Conservation (phyloP, 208 protist species). For the Leishmania tarentolae region DNA sequence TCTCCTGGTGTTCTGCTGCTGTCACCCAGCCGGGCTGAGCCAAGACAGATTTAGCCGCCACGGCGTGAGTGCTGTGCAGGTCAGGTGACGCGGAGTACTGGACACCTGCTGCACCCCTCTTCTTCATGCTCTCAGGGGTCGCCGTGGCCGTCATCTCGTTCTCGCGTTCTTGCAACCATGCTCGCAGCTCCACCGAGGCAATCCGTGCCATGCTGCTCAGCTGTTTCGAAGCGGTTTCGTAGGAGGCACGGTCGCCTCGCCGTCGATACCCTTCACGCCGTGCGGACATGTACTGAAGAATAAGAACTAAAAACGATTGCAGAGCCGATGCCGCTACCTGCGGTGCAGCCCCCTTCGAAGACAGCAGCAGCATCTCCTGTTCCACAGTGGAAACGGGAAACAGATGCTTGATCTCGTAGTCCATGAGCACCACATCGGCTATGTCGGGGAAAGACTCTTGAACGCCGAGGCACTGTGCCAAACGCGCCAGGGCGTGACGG, state of each 20-base stretch:
- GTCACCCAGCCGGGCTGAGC: slow-evolving; percentile 35
- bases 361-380: slow-evolving; percentile 36
- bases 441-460: slow-evolving; percentile 36
- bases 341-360: slow-evolving; percentile 45
- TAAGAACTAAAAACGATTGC: slow-evolving; percentile 24
- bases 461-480: slow-evolving; percentile 46
- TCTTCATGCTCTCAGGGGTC: background rate
- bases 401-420: slow-evolving; percentile 58
- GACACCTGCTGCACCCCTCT: background rate
- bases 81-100: background rate
- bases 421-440: slow-evolving; percentile 53
- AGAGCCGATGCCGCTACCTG: slow-evolving; percentile 35
- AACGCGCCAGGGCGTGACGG: slow-evolving; percentile 14
- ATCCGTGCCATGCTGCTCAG: slow-evolving; percentile 25
- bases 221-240: slow-evolving; percentile 39
- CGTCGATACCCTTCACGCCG: slow-evolving; percentile 32
- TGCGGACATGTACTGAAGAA: slow-evolving; percentile 34
- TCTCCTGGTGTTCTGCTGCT: slow-evolving; percentile 26
- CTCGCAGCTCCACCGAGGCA: slow-evolving; percentile 14
- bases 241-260: slow-evolving; percentile 32
- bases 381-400: slow-evolving; percentile 37
- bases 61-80: background rate
- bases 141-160: slow-evolving; percentile 5
- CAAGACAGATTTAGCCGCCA: slow-evolving; percentile 13
- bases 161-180: slow-evolving; percentile 26